Evolutionary conservation across 1,139 yeast genomes (phyloP).

Genomic region (Geotrichum aggregatum): DNA sequence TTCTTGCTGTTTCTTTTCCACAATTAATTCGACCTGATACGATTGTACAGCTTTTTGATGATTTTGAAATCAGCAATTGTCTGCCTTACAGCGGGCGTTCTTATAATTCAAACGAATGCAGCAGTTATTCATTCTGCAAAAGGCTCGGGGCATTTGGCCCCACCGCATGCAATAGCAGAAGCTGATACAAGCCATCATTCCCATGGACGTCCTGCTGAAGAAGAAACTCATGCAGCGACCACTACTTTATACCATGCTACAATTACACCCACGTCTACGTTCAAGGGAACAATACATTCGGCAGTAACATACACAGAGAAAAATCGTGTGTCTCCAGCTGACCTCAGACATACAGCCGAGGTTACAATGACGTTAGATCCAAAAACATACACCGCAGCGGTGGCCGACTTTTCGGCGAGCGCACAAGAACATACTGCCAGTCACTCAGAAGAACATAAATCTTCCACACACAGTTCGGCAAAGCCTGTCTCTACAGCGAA

Average conservation of each 20-base stretch:
- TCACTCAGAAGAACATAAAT: too few species aligned
- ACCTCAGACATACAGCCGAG: not conserved
- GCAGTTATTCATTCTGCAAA: not conserved
- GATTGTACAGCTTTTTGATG: not conserved
- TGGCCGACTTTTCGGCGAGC: not conserved
- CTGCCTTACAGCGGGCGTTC: too few species aligned
- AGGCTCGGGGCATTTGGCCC: too few species aligned
- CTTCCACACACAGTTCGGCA: too few species aligned
- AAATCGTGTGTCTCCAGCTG: constrained; percentile 5
- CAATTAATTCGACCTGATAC: not conserved
- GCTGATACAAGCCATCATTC: not conserved
- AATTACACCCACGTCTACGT: not conserved
- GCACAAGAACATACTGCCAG: too few species aligned
- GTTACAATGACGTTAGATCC: constrained; percentile 13
- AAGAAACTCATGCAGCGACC: not conserved
- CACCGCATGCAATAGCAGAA: not conserved
- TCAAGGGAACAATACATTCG: constrained; percentile 8
- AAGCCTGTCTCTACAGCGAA: too few species aligned
- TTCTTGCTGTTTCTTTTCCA: not conserved
- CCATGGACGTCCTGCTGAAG: not conserved
- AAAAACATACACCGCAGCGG: constrained; percentile 3
- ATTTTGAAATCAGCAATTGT: too few species aligned
- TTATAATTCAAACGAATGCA: not conserved
- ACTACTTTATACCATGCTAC: constrained; percentile 11
- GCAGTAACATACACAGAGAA: not conserved